Evolutionary conservation across 108 stramenopile genomes (phyloP).

Genomic region (Discostella pseudostelligera): DNA sequence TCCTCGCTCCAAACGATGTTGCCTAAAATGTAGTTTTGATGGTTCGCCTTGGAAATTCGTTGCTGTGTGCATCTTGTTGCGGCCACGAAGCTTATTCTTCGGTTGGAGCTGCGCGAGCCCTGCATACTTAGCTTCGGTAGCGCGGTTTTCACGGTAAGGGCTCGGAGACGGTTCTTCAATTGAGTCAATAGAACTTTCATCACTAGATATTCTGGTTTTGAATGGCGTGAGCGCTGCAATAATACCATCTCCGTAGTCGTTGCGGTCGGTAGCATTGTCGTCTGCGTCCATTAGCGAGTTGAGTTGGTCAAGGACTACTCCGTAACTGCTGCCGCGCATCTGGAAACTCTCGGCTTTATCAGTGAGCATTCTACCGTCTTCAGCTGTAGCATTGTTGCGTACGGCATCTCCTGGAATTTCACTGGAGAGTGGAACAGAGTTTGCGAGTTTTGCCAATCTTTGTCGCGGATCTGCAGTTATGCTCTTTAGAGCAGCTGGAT

Average conservation of each 20-base stretch:
- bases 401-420: neutral
- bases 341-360: slow-evolving; percentile 8
- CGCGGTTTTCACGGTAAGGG: neutral
- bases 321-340: slow-evolving; percentile 26
- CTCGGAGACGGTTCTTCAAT: slow-evolving; percentile 1
- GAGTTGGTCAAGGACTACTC: slow-evolving; percentile 41
- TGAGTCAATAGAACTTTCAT: slow-evolving; percentile 8
- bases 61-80: slow-evolving; percentile 2
- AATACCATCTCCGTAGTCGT: slow-evolving; percentile 29
- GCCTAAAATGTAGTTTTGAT: neutral
- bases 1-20: too few relatives aligned
- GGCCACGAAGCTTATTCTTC: neutral
- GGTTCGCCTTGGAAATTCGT: neutral
- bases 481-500: slow-evolving; percentile 48
- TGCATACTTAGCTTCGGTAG: neutral
- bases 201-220: slow-evolving; percentile 6
- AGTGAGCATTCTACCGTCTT: slow-evolving; percentile 9
- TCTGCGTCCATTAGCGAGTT: slow-evolving; percentile 40
- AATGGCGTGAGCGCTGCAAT: slow-evolving; percentile 23
- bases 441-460: slow-evolving; percentile 64
- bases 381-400: slow-evolving; percentile 8
- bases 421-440: slow-evolving; percentile 18
- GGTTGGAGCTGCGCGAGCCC: neutral
- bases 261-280: slow-evolving; percentile 33
- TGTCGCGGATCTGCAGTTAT: slow-evolving; percentile 79